Evolutionary conservation across 306 rosid genomes (phyloP), one percentile per base, ranked within the genome.

Genomic region (Glycine soja): DNA sequence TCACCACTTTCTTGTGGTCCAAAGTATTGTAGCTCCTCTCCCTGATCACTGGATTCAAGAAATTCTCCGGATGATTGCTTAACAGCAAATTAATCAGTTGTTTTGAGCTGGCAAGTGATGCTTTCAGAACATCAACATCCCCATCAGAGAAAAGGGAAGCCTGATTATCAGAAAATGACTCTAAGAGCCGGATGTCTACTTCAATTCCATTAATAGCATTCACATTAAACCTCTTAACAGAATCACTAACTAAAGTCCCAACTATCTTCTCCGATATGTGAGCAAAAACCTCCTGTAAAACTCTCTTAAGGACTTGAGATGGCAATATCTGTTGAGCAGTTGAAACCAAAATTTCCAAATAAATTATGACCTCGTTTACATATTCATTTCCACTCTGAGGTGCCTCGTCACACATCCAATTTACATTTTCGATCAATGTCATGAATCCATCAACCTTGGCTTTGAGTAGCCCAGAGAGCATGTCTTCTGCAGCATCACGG

Each of bases 321-420:
- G 99, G 99, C 85, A 95, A 89, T 86, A 95, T 95, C 88, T 91
- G 97, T 81, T 93, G 95, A 52, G 97, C 99, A 42, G 98, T 93
- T 30, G 98, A 93, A 86, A 95, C 97, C 88, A 90, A 81, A 75
- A 94, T 93, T 92, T 93, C 99, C 87, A 95, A 90, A 81, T 93
- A 95, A 77, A 95, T 88, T 52, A 93, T 85, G 76, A 95, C 97
- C 91, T 95, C 99, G 51, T 95, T 95, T 68, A 89, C 89, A 72
- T 95, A 95, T 82, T 95, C 99, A 50, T 95, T 95, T 81, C 94
- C 99, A 76, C 81, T 85, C 74, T 76, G 98, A 9, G 88, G 77
- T 8, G 93, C 85, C 64, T 95, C 99, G 59, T 95, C 99, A 2
- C 89, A 85, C 92, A 90, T 85, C 99, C 99, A 95, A 40, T 90